Evolutionary conservation across 768 basidiomycete genomes (phyloP), one percentile per base, ranked within the genome.

Genomic region (Panaeolus cyanescens): DNA sequence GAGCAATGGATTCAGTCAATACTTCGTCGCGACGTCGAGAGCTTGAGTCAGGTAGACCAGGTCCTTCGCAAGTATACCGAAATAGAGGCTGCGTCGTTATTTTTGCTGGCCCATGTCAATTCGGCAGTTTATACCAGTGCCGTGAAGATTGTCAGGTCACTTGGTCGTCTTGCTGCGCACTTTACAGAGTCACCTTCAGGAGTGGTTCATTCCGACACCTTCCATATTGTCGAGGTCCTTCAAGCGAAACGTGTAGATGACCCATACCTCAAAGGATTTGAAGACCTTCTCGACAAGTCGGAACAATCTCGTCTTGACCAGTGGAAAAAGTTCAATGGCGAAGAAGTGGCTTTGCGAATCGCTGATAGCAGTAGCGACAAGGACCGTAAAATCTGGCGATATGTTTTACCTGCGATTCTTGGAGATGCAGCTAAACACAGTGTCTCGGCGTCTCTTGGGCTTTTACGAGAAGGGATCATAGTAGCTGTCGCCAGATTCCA

Each of bases 301-400:
- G 88, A 92, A 59, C 70, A 85, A 15, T 80, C 79, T 39, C 83
- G 90, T 12, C 75, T 92, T 22, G 82, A 83, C 30, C 85, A 89
- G 62, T 92, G 91, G 90, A 79, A 79, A 64, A 79, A 86, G 56
- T 83, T 83, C 6, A 77, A 77, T 25, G 81, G 80, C 50, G 72
- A 75, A 0, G 89, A 90, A 60, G 74, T 86, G 30, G 79, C 87
- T 12, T 75, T 93, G 12, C 83, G 85, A 20, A 83, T 95, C 55
- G 91, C 86, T 9, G 90, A 92, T 60, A 93, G 92, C 71, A 74
- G 77, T 5, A 80, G 86, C 42, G 82, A 85, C 36, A 80, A 83
- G 55, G 93, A 95, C 68, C 82, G 83, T 55, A 84, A 80, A 50
- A 75, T 95, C 19, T 95, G 93, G 93, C 80, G 85, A 58, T 87